A percentile compares a stretch with the other conserved stretches of the same genome.
phyloP scores from a whole-genome alignment of 495 filamentous ascomycete species.

The Lasiosphaeriaceae sp. region DNA sequence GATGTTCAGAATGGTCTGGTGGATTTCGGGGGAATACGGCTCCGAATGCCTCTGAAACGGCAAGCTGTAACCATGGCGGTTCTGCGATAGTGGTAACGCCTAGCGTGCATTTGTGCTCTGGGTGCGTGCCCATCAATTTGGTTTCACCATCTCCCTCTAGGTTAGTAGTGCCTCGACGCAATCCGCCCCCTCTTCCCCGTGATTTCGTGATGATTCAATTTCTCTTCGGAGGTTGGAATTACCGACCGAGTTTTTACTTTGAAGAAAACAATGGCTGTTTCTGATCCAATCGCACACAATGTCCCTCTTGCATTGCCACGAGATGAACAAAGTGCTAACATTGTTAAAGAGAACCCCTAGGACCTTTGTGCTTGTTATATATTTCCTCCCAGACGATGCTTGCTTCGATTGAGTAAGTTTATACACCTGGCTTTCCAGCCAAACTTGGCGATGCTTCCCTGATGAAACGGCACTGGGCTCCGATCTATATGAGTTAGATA shows the following conservation, averaged over 20 bases:
- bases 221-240: conserved; percentile 97
- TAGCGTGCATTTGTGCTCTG: not conserved
- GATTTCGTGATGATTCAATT: conserved; percentile 73
- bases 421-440: conserved; percentile 9
- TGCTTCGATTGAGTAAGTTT: conserved; percentile 16
- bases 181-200: not conserved
- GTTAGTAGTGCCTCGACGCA: conserved; percentile 14
- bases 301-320: not conserved
- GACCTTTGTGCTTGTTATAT: not conserved
- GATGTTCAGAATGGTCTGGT: not conserved
- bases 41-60: not conserved
- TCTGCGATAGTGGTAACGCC: not conserved
- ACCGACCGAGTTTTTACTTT: conserved; percentile 84
- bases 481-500: conserved; percentile 84
- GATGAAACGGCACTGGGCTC: conserved; percentile 99
- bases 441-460: conserved; percentile 37
- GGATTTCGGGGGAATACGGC: not conserved
- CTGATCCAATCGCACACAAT: conserved; percentile 55
- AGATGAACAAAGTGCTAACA: conserved; percentile 10
- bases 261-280: conserved; percentile 87
- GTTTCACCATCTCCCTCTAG: not conserved
- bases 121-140: too few relatives aligned
- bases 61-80: not conserved
- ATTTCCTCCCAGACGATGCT: not conserved
- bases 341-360: not conserved